Evolutionary conservation across 345 rosid genomes (phyloP).

Genomic region (Ceriops zippeliana): DNA sequence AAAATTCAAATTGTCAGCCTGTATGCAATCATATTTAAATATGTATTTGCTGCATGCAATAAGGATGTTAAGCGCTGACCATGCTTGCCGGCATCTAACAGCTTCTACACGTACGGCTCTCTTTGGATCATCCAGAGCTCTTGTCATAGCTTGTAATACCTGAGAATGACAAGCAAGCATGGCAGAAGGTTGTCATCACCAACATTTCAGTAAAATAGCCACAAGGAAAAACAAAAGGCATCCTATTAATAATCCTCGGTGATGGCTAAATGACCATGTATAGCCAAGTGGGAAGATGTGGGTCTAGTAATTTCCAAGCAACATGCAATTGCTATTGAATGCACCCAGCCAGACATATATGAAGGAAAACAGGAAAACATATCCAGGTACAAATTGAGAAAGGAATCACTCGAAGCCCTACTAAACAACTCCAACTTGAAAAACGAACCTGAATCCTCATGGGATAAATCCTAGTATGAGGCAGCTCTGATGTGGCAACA

Average conservation of each 20-base stretch:
- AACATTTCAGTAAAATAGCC: neutral
- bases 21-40: neutral
- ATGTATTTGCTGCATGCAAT: neutral
- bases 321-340: no score
- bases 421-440: neutral
- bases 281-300: no score
- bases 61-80: slow-evolving; percentile 40
- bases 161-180: slow-evolving; percentile 14
- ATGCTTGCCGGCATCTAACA: slow-evolving; percentile 69
- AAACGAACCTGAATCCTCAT: slow-evolving; percentile 61
- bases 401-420: no score
- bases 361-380: no score
- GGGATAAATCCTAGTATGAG: slow-evolving; percentile 67
- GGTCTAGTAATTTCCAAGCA: no score
- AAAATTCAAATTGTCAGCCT: neutral
- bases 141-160: slow-evolving; percentile 59
- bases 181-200: neutral
- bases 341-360: no score
- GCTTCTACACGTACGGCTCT: slow-evolving; percentile 83
- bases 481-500: slow-evolving; percentile 59
- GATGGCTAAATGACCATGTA: no score
- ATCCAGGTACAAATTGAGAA: no score
- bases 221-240: neutral
- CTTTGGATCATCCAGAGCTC: slow-evolving; percentile 79
- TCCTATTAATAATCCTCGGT: neutral